Evolutionary conservation across 257 asterid genomes (phyloP).

Genomic region (Mitragyna speciosa): DNA sequence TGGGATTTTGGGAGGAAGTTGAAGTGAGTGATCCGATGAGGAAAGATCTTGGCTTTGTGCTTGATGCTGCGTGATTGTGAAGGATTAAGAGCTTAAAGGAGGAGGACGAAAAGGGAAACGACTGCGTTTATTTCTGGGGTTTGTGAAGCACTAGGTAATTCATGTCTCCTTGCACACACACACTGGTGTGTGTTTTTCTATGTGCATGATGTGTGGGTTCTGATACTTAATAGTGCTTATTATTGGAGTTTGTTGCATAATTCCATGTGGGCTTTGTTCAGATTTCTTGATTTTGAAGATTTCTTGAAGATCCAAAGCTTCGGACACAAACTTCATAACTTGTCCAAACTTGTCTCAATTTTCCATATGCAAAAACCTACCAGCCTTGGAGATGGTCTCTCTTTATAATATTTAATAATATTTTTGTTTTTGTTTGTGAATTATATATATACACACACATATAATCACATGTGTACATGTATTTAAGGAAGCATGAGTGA

Average conservation of each 20-base stretch:
- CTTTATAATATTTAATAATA: neutral
- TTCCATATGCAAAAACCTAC: neutral
- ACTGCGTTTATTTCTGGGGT: conserved; percentile 22
- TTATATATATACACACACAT: neutral
- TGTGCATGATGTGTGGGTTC: conserved; percentile 31
- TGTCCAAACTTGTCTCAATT: conserved; percentile 8
- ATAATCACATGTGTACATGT: neutral
- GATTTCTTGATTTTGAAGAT: conserved; percentile 43
- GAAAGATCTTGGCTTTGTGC: conserved; percentile 72
- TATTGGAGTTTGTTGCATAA: neutral
- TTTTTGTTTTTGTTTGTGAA: conserved; percentile 14
- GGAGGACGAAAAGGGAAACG: conserved; percentile 36
- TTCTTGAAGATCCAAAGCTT: conserved; percentile 48
- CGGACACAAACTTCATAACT: conserved; percentile 38
- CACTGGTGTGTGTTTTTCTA: conserved; percentile 15
- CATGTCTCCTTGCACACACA: conserved; percentile 30
- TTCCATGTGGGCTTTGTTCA: conserved; percentile 15
- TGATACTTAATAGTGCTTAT: neutral
- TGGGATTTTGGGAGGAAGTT: conserved; percentile 1
- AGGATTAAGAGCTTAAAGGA: conserved; percentile 19
- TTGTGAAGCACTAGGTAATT: conserved; percentile 26
- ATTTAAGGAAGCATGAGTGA: neutral
- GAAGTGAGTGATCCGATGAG: conserved; percentile 33
- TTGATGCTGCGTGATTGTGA: conserved; percentile 68
- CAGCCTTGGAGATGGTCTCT: neutral